Evolutionary conservation across 164 flowering plant genomes (phyloP), one percentile per base, ranked within the genome.

Genomic region (Stephania japonica): DNA sequence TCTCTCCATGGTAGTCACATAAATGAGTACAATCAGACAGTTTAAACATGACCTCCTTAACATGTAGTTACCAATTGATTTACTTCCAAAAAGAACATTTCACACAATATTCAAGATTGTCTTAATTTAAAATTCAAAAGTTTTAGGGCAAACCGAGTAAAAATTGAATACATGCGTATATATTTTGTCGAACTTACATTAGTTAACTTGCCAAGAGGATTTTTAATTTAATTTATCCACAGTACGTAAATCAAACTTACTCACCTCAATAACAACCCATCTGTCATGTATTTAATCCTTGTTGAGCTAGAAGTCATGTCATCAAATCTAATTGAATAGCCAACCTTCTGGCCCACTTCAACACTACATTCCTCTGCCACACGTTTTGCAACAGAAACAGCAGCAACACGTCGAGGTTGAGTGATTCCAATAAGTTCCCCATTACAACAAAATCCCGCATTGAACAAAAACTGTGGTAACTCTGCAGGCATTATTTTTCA

Each of bases 341-440:
- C 97, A 79, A 95, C 97, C 81, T 78, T 88, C 75, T 93, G 92
- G 16, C 98, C 99, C 72, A 93, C 75, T 71, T 89, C 83, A 59
- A 83, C 91, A 69, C 92, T 93, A 81, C 92, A 93, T 82, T 95
- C 99, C 76, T 95, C 99, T 41, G 98, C 93, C 62, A 95, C 97
- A 66, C 99, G 86, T 81, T 91, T 91, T 13, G 99, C 99, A 76
- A 95, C 97, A 68, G 97, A 86, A 44, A 93, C 86, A 74, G 97
- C 98, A 2, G 97, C 97, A 66, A 95, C 98, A 76, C 97, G 91
- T 70, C 98, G 86, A 65, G 98, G 98, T 82, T 91, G 98, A 69
- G 99, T 95, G 74, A 95, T 76, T 71, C 97, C 98, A 76, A 91
- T 85, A 63, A 80, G 70, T 73, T 85, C 87, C 47, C 91, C 91